phyloP scores from a whole-genome alignment of 2,329 filamentous ascomycete species.

The Aspergillus japonicus region DNA sequence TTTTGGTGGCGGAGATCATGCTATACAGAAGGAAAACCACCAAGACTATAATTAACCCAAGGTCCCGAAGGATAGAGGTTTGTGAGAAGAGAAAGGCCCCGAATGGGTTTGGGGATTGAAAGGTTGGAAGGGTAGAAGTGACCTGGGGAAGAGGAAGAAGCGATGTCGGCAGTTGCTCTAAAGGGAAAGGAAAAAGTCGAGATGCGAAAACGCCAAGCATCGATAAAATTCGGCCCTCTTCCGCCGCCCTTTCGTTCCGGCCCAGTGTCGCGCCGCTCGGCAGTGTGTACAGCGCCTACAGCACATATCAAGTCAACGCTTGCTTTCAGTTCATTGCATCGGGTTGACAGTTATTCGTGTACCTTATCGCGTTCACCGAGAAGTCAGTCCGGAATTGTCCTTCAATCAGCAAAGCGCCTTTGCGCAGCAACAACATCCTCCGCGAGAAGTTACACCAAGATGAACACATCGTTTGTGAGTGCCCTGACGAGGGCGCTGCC shows the following conservation, averaged over 20 bases:
- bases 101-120: slow-evolving; percentile 4
- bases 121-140: slow-evolving; percentile 23
- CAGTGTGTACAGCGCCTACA: neutral
- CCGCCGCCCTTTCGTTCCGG: slow-evolving; percentile 27
- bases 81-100: slow-evolving; percentile 19
- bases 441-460: slow-evolving; percentile 19
- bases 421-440: neutral
- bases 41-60: neutral
- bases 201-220: slow-evolving; percentile 34
- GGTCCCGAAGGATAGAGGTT: neutral
- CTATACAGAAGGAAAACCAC: slow-evolving; percentile 22
- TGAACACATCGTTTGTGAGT: slow-evolving; percentile 35
- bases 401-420: neutral
- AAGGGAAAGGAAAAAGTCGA: slow-evolving; percentile 35
- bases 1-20: slow-evolving; percentile 42
- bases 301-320: neutral
- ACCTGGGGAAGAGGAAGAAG: slow-evolving; percentile 18
- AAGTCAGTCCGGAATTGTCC: neutral
- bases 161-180: slow-evolving; percentile 28
- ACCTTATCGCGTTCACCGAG: neutral
- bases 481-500: slow-evolving; percentile 33
- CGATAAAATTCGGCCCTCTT: slow-evolving; percentile 37
- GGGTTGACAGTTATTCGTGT: neutral
- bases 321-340: neutral
- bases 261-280: slow-evolving; percentile 8